Conservation (phyloP, 1,139 yeast species). For the Hanseniaspora gamundiae region DNA sequence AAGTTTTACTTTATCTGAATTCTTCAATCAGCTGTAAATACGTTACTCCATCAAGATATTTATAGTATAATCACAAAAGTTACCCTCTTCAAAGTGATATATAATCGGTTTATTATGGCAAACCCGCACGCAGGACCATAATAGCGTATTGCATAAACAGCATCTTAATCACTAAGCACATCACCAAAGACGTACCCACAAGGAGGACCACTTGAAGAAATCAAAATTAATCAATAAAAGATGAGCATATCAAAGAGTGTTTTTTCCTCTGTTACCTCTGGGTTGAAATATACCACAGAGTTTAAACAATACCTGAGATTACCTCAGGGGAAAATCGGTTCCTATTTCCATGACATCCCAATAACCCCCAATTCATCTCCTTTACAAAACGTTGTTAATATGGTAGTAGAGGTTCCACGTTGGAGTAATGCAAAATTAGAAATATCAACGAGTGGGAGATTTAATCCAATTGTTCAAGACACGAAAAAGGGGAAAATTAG, state of each 20-base stretch:
- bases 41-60: too few species aligned
- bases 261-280: conserved; percentile 11
- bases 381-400: conserved; percentile 47
- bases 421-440: conserved; percentile 94
- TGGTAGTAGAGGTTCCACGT: conserved; percentile 91
- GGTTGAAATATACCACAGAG: conserved; percentile 32
- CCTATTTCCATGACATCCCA: conserved; percentile 67
- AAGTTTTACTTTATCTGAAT: too few species aligned
- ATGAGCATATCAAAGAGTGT: not conserved
- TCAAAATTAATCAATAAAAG: too few species aligned
- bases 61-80: too few species aligned
- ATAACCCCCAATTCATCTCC: not conserved
- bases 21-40: too few species aligned
- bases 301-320: conserved; percentile 33
- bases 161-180: too few species aligned
- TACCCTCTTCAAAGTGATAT: too few species aligned
- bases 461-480: conserved; percentile 91
- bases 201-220: too few species aligned
- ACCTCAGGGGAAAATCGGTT: conserved; percentile 41
- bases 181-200: too few species aligned
- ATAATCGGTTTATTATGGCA: too few species aligned
- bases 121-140: too few species aligned
- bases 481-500: conserved; percentile 81
- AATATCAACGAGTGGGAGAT: conserved; percentile 57
- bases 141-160: too few species aligned